Evolutionary conservation across 176 grass and related monocot genomes (phyloP).

Genomic region (Coix lacrymajobi): DNA sequence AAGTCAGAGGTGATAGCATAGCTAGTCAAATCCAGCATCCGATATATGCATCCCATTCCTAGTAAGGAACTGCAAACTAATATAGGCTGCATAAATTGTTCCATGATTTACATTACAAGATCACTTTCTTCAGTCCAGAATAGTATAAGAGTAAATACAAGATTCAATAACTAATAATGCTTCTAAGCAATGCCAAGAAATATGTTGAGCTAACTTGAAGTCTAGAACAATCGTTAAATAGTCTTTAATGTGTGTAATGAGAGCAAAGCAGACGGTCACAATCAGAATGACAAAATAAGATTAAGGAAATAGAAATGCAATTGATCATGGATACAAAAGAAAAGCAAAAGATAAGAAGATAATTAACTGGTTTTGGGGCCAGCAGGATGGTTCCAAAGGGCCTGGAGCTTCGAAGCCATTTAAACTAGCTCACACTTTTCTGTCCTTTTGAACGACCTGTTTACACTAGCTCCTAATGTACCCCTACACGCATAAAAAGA

Average conservation of each 20-base stretch:
- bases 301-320: conserved; percentile 2
- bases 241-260: background rate
- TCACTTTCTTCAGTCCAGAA: background rate
- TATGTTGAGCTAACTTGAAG: background rate
- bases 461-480: background rate
- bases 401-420: conserved; percentile 85
- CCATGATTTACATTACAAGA: background rate
- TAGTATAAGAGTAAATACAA: background rate
- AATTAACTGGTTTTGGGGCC: conserved; percentile 88
- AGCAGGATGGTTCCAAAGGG: conserved; percentile 88
- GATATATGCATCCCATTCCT: conserved; percentile 6
- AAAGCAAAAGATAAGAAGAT: background rate
- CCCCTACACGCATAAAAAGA: conserved; percentile 8
- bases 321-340: background rate
- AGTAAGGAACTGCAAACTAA: background rate
- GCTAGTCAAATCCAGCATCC: background rate
- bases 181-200: background rate
- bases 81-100: background rate
- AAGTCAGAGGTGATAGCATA: background rate
- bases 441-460: background rate
- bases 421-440: conserved; percentile 2
- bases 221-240: background rate
- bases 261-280: background rate
- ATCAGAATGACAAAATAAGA: conserved; percentile 9
- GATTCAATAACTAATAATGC: background rate